phyloP scores from a whole-genome alignment of 2,329 filamentous ascomycete species.

The Alternaria infectoria region DNA sequence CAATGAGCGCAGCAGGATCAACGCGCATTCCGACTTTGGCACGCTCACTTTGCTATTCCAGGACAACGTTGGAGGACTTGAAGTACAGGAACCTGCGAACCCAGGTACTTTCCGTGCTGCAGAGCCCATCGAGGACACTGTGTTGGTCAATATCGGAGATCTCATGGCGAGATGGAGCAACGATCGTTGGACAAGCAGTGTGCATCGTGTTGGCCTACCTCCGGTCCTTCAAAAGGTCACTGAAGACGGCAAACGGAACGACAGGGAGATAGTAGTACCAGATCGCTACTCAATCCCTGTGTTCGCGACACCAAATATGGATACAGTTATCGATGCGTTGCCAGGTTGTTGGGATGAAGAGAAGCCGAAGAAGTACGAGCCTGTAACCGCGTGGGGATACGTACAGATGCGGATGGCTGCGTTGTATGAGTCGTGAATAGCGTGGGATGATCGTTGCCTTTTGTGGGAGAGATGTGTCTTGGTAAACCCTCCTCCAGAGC shows the following conservation, averaged over 20 bases:
- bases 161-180: conserved; percentile 50
- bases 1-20: conserved; percentile 41
- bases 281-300: conserved; percentile 51
- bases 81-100: conserved; percentile 40
- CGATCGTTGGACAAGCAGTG: conserved; percentile 45
- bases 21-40: conserved; percentile 53
- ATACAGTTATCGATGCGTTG: conserved; percentile 49
- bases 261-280: conserved; percentile 32
- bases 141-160: conserved; percentile 51
- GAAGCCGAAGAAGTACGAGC: conserved; percentile 47
- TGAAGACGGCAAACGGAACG: background rate
- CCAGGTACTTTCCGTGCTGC: conserved; percentile 39
- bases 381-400: conserved; percentile 48
- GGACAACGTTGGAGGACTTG: conserved; percentile 50
- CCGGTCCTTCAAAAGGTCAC: background rate
- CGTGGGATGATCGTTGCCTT: background rate
- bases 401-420: conserved; percentile 32
- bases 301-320: conserved; percentile 48
- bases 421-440: conserved; percentile 13
- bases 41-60: conserved; percentile 53
- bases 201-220: conserved; percentile 49
- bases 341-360: conserved; percentile 34
- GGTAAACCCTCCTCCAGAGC: background rate
- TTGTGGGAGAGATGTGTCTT: background rate
- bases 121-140: conserved; percentile 36